These are phyloP conservation scores for Pseudocercospora eumusae DNA, from an alignment of 2,329 filamentous ascomycete genomes.

Conservation along the genomic window DNA sequence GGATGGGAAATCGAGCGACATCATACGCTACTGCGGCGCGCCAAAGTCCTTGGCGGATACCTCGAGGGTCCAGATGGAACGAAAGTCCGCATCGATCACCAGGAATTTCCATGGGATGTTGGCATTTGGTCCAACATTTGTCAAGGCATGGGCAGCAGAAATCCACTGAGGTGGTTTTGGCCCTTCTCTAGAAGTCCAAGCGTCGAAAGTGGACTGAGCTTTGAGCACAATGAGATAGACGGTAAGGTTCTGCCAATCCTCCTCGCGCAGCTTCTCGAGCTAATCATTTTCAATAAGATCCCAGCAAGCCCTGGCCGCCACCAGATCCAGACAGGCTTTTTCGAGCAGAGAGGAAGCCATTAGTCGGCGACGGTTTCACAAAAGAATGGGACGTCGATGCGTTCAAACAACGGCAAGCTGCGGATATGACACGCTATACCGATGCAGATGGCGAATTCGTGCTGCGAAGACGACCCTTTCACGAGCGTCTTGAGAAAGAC, in stretches of 20 bases:
- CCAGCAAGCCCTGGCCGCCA: constrained; percentile 50
- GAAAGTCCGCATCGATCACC: constrained; percentile 57
- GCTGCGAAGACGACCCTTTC: constrained; percentile 46
- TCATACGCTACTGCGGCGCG: constrained; percentile 48
- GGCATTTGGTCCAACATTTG: constrained; percentile 72
- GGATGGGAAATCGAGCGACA: constrained; percentile 64
- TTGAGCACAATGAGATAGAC: constrained; percentile 78
- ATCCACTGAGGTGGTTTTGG: constrained; percentile 67
- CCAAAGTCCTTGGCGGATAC: constrained; percentile 57
- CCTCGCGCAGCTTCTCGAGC: constrained; percentile 39
- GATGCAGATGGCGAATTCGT: constrained; percentile 34
- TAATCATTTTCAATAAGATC: constrained; percentile 44
- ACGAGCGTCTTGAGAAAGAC: constrained; percentile 43
- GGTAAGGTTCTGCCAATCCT: constrained; percentile 41
- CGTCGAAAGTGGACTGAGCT: constrained; percentile 57
- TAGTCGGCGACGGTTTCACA: constrained; percentile 42
- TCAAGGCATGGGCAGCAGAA: constrained; percentile 72
- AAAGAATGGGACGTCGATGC: constrained; percentile 50
- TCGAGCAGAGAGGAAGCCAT: constrained; percentile 31
- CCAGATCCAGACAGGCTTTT: constrained; percentile 53
- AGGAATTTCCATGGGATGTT: constrained; percentile 82
- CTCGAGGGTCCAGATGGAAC: constrained; percentile 58
- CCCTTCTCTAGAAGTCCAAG: constrained; percentile 61
- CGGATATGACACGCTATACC: constrained; percentile 50
- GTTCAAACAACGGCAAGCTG: constrained; percentile 56